These are phyloP conservation scores for Schoenoplectus tabernaemontani DNA, from an alignment of 202 grass and related monocot species.

Conservation along the genomic window DNA sequence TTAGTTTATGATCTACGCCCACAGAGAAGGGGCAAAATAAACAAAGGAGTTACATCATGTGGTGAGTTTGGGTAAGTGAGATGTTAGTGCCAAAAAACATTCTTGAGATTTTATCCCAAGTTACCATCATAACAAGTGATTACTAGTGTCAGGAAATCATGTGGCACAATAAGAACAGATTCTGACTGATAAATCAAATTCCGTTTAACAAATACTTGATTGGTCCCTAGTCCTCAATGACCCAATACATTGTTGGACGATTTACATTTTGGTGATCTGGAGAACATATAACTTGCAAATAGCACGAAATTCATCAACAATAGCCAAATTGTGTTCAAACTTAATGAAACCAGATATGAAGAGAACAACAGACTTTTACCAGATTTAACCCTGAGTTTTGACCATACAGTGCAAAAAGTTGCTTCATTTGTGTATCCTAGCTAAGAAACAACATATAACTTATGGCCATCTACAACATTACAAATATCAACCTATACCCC, in stretches of 20 bases:
- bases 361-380: background rate
- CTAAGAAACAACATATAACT: background rate
- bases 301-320: background rate
- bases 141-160: background rate
- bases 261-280: background rate
- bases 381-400: background rate
- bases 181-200: background rate
- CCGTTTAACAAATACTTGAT: background rate
- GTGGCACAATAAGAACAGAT: background rate
- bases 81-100: background rate
- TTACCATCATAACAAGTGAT: background rate
- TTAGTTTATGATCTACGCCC: background rate
- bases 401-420: background rate
- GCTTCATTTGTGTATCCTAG: no score
- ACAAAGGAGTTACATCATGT: background rate
- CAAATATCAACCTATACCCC: background rate
- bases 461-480: background rate
- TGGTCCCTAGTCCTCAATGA: background rate
- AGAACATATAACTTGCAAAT: background rate
- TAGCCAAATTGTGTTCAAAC: background rate
- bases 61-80: background rate
- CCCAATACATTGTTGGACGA: background rate
- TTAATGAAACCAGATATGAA: background rate
- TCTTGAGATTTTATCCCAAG: background rate
- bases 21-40: background rate